phyloP scores from a whole-genome alignment of 176 grass and related monocot species.

The Juncus inflexus region DNA sequence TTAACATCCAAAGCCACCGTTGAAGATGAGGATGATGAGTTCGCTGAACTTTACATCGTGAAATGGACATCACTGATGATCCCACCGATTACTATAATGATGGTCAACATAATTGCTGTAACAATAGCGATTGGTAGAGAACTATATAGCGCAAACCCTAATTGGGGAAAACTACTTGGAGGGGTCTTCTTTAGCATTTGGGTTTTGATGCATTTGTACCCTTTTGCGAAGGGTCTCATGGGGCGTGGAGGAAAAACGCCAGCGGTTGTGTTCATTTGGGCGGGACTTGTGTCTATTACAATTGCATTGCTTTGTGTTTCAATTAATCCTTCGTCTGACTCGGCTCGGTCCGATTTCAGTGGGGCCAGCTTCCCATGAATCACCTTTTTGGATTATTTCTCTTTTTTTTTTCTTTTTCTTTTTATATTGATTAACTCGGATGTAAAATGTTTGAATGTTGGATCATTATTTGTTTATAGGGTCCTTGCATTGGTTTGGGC shows the following conservation, averaged over 20 bases:
- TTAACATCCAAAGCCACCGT: neutral
- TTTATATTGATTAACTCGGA: neutral
- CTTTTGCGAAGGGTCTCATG: conserved; percentile 17
- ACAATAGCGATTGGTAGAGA: conserved; percentile 8
- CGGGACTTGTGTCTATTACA: conserved; percentile 8
- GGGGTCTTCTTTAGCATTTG: conserved; percentile 1
- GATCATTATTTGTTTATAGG: neutral
- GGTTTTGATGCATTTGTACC: conserved; percentile 26
- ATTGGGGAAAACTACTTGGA: conserved; percentile 19
- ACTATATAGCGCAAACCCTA: conserved; percentile 10
- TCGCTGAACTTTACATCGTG: conserved; percentile 18
- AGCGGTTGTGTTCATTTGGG: conserved; percentile 21
- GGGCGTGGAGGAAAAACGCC: conserved; percentile 22
- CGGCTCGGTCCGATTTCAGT: neutral
- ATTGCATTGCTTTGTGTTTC: conserved; percentile 21
- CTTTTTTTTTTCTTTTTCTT: neutral
- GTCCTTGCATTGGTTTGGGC: neutral
- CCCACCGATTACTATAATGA: conserved; percentile 14
- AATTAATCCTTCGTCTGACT: conserved; percentile 14
- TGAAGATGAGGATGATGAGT: conserved; percentile 19
- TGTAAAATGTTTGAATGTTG: conserved; percentile 3
- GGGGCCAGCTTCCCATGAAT: conserved; percentile 24
- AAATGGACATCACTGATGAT: conserved; percentile 28
- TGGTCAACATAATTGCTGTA: conserved; percentile 7
- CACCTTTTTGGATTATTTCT: neutral